Percentiles rank a stretch among this genome's conserved stretches.
Conservation (phyloP, 768 basidiomycete species). For the Lentinula boryana region DNA sequence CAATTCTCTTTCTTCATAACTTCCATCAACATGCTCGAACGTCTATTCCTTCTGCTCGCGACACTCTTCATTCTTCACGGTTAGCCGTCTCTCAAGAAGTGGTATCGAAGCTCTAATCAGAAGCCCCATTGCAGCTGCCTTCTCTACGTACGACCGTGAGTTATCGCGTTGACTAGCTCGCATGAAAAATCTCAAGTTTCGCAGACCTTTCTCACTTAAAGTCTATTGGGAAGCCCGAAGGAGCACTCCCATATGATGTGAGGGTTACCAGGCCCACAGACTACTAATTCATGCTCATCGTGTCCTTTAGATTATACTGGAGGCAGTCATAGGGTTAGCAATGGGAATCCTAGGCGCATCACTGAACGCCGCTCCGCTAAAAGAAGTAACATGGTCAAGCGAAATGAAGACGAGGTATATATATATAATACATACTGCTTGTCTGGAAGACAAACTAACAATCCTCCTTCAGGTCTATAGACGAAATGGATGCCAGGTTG, state of each 20-base stretch:
- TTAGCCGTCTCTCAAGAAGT: slow-evolving; percentile 18
- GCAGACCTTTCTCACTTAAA: slow-evolving; percentile 74
- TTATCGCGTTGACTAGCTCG: slow-evolving; percentile 5
- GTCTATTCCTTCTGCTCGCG: slow-evolving; percentile 39
- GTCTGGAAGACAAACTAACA: slow-evolving; percentile 3
- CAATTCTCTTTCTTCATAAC: slow-evolving; percentile 1
- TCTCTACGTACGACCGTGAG: slow-evolving; percentile 77
- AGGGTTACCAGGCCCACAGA: background rate
- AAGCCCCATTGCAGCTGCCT: slow-evolving; percentile 48
- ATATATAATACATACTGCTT: background rate
- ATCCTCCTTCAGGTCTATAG: slow-evolving; percentile 47
- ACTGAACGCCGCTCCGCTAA: slow-evolving; percentile 60
- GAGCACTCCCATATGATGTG: slow-evolving; percentile 59
- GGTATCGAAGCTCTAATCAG: background rate
- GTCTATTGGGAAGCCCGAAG: slow-evolving; percentile 67
- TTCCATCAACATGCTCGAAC: slow-evolving; percentile 35
- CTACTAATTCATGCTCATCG: background rate
- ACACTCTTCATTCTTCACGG: slow-evolving; percentile 49
- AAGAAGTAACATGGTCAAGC: slow-evolving; percentile 84
- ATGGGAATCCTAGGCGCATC: slow-evolving; percentile 69
- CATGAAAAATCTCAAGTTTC: background rate
- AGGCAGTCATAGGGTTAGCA: slow-evolving; percentile 58
- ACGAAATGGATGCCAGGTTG: slow-evolving; percentile 67
- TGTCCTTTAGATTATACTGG: slow-evolving; percentile 52
- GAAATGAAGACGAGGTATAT: slow-evolving; percentile 76